A percentile compares a stretch with the other conserved stretches of the same genome.
These are phyloP conservation scores for Penicillium frequentans DNA, from an alignment of 2,329 filamentous ascomycete genomes.

Conservation along the genomic window DNA sequence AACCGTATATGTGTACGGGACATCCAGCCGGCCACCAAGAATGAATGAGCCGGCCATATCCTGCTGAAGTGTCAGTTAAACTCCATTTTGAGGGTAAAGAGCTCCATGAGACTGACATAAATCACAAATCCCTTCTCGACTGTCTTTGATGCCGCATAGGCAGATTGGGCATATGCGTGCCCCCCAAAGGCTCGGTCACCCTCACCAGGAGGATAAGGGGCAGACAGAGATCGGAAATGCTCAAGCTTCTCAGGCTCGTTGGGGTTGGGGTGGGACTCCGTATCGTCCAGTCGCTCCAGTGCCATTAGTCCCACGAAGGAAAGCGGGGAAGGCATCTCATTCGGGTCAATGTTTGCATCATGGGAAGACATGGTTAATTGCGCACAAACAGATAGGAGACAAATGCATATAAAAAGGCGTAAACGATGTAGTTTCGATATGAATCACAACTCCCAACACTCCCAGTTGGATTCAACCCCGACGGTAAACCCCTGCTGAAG, in stretches of 20 bases:
- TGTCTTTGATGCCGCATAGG: conserved; percentile 57
- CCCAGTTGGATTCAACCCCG: not conserved
- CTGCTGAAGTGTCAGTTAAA: conserved; percentile 27
- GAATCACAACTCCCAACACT: not conserved
- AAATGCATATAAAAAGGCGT: not conserved
- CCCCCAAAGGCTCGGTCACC: conserved; percentile 53
- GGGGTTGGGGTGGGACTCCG: conserved; percentile 3
- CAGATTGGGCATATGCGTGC: conserved; percentile 59
- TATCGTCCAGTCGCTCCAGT: conserved; percentile 26
- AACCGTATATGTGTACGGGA: conserved; percentile 54
- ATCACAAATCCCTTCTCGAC: conserved; percentile 52
- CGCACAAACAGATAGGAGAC: not conserved
- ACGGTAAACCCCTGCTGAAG: not conserved
- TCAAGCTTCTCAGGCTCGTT: conserved; percentile 29
- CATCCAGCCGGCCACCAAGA: conserved; percentile 45
- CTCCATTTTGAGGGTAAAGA: not conserved
- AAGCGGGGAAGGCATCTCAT: conserved; percentile 13
- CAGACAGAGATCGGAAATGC: conserved; percentile 28
- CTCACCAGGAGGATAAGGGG: conserved; percentile 44
- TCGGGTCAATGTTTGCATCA: conserved; percentile 2
- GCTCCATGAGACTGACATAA: conserved; percentile 43
- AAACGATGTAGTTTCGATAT: not conserved
- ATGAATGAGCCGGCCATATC: conserved; percentile 56
- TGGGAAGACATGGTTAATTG: conserved; percentile 17
- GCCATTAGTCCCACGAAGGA: conserved; percentile 35